Conservation (phyloP, 441 rosid species). For the Kokia cookei region DNA sequence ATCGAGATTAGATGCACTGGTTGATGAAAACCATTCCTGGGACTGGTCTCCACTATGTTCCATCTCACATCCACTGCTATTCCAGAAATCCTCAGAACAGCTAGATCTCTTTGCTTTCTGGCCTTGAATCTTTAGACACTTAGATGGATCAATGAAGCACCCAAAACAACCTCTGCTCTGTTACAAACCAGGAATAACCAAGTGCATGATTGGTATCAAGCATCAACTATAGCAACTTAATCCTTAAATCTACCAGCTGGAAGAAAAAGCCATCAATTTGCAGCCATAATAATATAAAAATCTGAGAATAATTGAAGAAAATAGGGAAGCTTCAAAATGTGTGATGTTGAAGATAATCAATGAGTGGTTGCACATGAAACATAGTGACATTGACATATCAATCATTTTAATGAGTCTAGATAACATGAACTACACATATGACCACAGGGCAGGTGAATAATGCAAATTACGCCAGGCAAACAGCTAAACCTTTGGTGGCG, state of each 20-base stretch:
- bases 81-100: constrained; percentile 46
- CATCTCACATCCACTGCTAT: constrained; percentile 48
- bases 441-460: neutral
- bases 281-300: neutral
- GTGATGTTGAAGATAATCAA: neutral
- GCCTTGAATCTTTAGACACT: constrained; percentile 39
- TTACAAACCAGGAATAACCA: constrained; percentile 44
- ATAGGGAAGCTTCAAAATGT: neutral
- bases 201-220: constrained; percentile 24
- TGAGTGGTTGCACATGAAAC: neutral
- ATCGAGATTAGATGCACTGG: constrained; percentile 33
- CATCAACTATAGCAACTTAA: neutral
- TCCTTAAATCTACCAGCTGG: neutral
- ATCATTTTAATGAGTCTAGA: neutral
- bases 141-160: constrained; percentile 49
- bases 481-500: too few relatives aligned
- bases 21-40: constrained; percentile 49
- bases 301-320: neutral
- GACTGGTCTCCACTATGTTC: constrained; percentile 43
- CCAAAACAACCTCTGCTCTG: constrained; percentile 95
- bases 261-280: neutral
- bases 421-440: neutral
- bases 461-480: neutral
- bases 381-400: neutral
- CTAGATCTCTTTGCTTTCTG: constrained; percentile 28